Conservation (phyloP, 2,329 filamentous ascomycete genomes). For the Claviceps fusiformis region DNA sequence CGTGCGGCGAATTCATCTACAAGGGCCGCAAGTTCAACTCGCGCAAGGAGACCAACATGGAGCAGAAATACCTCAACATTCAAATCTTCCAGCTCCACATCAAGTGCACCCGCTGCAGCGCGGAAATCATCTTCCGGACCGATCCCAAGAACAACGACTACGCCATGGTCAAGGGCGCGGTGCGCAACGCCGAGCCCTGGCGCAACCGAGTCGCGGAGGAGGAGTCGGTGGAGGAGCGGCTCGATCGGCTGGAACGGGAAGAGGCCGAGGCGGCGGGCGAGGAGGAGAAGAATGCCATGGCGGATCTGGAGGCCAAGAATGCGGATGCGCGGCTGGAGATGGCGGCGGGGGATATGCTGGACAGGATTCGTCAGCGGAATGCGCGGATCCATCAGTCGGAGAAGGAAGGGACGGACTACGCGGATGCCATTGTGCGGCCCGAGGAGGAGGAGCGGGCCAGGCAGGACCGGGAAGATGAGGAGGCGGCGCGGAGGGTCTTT, state of each 20-base stretch:
- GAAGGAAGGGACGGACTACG: constrained; percentile 50
- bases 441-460: constrained; percentile 47
- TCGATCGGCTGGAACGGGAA: constrained; percentile 72
- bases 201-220: constrained; percentile 45
- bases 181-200: constrained; percentile 92
- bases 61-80: constrained; percentile 80
- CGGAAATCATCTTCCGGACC: constrained; percentile 84
- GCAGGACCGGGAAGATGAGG: constrained; percentile 70
- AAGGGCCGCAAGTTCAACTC: constrained; percentile 93
- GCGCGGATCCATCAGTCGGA: constrained; percentile 69
- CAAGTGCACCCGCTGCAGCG: constrained; percentile 71
- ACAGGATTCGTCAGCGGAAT: constrained; percentile 87
- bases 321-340: constrained; percentile 88
- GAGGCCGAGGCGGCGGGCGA: constrained; percentile 48
- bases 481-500: constrained; percentile 69
- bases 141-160: constrained; percentile 96
- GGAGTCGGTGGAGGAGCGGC: constrained; percentile 75
- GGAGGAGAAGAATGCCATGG: constrained; percentile 82
- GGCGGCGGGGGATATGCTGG: constrained; percentile 88
- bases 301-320: constrained; percentile 86
- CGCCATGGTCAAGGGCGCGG: constrained; percentile 63
- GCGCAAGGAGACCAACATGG: constrained; percentile 75
- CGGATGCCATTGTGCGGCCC: constrained; percentile 37
- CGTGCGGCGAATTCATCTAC: constrained; percentile 67
- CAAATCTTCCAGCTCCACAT: constrained; percentile 75